Evolutionary conservation across 495 filamentous ascomycete genomes (phyloP).

Genomic region (Podospora australis): DNA sequence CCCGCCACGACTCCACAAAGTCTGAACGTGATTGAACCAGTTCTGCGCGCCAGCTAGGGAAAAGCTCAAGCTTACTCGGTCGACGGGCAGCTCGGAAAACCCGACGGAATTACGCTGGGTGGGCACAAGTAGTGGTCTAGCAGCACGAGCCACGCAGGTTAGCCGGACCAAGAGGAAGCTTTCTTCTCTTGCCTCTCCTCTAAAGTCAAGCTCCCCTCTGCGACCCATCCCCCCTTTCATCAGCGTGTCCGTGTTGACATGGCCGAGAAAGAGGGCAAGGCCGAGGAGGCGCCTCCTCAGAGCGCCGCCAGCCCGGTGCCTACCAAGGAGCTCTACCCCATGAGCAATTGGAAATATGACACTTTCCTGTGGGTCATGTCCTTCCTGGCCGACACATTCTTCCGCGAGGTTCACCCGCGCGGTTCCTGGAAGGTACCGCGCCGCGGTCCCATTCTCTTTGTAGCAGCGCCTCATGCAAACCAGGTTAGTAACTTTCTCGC

Average conservation of each 20-base stretch:
- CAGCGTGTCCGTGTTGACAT: conserved; percentile 13
- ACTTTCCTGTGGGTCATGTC: conserved; percentile 75
- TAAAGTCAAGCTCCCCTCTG: background rate
- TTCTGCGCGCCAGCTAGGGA: too few species aligned
- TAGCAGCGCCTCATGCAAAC: conserved; percentile 97
- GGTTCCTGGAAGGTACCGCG: conserved; percentile 89
- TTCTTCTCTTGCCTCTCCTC: too few species aligned
- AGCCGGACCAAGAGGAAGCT: too few species aligned
- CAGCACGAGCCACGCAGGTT: too few species aligned
- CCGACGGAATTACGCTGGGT: too few species aligned
- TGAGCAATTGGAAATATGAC: conserved; percentile 75
- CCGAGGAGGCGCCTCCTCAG: conserved; percentile 14
- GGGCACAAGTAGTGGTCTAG: too few species aligned
- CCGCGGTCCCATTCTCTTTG: conserved; percentile 84
- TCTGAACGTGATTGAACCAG: too few species aligned
- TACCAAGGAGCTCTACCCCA: conserved; percentile 56
- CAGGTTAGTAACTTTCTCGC: conserved; percentile 57
- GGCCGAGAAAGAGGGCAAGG: conserved; percentile 12
- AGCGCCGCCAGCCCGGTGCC: conserved; percentile 16
- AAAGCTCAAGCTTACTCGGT: too few species aligned
- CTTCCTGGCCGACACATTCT: conserved; percentile 87
- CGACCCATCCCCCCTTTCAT: background rate
- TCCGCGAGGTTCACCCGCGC: conserved; percentile 92
- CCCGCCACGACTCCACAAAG: too few species aligned
- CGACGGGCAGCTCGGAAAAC: too few species aligned